phyloP scores from a whole-genome alignment of 192 early-diverging fungal genomes.

The Ambispora gerdemannii region DNA sequence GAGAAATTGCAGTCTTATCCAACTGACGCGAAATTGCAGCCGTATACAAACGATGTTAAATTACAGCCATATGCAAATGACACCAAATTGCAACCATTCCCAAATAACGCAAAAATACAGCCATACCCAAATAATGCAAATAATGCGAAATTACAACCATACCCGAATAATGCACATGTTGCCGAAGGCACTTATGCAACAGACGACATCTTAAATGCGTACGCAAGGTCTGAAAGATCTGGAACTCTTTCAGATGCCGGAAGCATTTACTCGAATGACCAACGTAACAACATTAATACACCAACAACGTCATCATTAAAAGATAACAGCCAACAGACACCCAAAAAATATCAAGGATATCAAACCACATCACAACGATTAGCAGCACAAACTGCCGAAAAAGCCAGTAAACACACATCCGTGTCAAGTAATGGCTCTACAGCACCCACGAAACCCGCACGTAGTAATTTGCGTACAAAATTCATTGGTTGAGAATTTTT shows the following conservation, averaged over 20 bases:
- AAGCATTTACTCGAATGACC: background rate
- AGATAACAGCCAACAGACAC: no score
- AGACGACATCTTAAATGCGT: background rate
- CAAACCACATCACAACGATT: background rate
- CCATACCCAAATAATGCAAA: no score
- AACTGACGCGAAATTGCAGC: background rate
- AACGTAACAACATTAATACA: background rate
- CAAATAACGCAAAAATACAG: background rate
- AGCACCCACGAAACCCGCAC: background rate
- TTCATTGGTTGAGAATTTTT: no score
- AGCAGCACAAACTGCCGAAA: background rate
- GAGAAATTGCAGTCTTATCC: background rate
- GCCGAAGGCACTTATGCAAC: background rate
- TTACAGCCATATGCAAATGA: background rate
- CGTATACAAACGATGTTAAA: background rate
- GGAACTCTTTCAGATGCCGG: background rate
- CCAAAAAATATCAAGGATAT: background rate
- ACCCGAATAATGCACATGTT: background rate
- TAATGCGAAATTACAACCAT: background rate
- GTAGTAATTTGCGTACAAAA: no score
- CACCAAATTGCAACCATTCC: background rate
- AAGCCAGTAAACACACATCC: background rate
- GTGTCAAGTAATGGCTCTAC: background rate
- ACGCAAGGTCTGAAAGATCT: background rate
- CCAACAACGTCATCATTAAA: no score